Base-by-base conservation (phyloP, 441 rosid genomes). In the Populus trichocarpa region DNA sequence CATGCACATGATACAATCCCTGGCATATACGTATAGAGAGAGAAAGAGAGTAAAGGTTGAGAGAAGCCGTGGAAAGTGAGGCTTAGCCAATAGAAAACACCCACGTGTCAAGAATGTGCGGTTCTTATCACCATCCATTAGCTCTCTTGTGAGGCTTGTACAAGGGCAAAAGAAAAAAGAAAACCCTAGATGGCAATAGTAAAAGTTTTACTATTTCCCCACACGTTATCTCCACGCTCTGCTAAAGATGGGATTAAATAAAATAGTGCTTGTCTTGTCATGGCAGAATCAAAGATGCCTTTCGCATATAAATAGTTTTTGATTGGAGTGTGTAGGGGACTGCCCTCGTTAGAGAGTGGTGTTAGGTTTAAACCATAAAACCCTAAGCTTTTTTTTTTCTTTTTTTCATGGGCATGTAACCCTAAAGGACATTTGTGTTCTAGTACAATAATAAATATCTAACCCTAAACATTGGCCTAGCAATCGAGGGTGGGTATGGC, bases 81-180 rank as follows among this genome's bases (percentile, higher is more conserved):
- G 7, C 2, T 4, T 83, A 40, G 11, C 92, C 87, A 89, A 78
- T 82, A 8, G 78, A 0, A 35, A 0, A 0, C 0, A 0, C 2
- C 81, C 96, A 86, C 90, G 90, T 89, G 92, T 72, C 80, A 25
- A 6, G 42, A 20, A 76, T 81, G 88, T 87, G 96, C 90, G 93
- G 86, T 81, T 87, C 92, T 91, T 86, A 93, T 90, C 93, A 87
- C 90, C 75, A 77, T 80, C 91, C 91, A 82, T 78, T 86, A 83
- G 36, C 26, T 14, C 5, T 22, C 14, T n/a, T 23, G 38, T 57
- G 79, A 81, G 73, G 76, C 78, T 64, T 50, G 65, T 72, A 83
- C 46, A 69, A 68, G 73, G 59, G 71, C n/a, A 18, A 50, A 1
- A 50, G n/a, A 50, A 50, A 50, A 50, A 50, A 16, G 0, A 66